phyloP scores from a whole-genome alignment of 1,284 basidiomycete species.

The Ganoderma multipileum region DNA sequence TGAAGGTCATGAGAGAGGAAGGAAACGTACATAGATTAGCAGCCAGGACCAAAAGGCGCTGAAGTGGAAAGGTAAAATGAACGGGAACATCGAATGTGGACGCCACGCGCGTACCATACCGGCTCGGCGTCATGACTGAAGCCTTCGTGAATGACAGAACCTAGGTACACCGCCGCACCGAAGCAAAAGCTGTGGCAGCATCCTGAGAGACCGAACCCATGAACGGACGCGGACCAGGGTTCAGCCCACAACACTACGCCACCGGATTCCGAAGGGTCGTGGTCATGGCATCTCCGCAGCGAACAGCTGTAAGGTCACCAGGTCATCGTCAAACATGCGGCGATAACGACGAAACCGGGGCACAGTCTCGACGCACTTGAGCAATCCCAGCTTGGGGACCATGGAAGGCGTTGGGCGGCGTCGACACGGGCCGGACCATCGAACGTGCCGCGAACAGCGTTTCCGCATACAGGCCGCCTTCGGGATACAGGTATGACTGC shows the following conservation, averaged over 20 bases:
- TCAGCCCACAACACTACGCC: not conserved
- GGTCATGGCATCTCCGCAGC: constrained; percentile 37
- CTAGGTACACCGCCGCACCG: not conserved
- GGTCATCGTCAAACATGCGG: not conserved
- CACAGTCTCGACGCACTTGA: constrained; percentile 21
- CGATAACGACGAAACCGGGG: not conserved
- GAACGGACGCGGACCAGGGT: not conserved
- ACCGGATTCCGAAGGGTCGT: constrained; percentile 11
- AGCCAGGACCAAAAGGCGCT: not conserved
- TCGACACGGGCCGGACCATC: constrained; percentile 32
- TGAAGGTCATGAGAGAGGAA: not conserved
- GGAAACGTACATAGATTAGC: not conserved
- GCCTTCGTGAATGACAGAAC: not conserved
- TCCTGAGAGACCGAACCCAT: constrained; percentile 1
- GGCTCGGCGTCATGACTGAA: not conserved
- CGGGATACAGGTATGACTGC: constrained; percentile 7
- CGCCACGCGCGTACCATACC: constrained; percentile 1
- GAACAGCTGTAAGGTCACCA: constrained; percentile 27
- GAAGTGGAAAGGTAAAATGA: not conserved
- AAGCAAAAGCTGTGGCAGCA: not conserved
- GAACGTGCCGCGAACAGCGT: constrained; percentile 15
- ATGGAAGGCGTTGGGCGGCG: constrained; percentile 29
- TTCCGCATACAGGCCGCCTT: constrained; percentile 9
- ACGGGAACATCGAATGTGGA: not conserved
- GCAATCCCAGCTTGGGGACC: constrained; percentile 17